phyloP scores from a whole-genome alignment of 805 yeast genomes.

The Wickerhamiella alocasiicola region DNA sequence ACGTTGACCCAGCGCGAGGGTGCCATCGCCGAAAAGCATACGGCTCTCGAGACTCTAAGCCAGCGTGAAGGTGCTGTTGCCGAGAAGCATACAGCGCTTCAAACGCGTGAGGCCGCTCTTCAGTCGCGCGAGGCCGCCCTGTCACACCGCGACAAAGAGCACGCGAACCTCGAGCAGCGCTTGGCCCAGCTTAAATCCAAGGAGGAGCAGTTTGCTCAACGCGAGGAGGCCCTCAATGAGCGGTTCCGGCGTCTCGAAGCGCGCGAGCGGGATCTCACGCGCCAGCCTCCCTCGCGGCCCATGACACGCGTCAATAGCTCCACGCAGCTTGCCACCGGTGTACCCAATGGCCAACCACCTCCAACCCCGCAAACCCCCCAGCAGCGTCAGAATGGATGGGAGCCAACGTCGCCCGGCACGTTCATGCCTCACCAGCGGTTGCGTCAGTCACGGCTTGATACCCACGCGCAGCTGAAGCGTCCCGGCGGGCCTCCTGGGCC shows the following conservation, averaged over 20 bases:
- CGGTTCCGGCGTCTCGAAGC: slow-evolving; percentile 5
- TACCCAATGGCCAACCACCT: too few relatives aligned
- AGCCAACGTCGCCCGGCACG: not conserved
- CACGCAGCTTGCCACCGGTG: not conserved
- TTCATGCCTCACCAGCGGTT: not conserved
- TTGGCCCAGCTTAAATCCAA: slow-evolving; percentile 12
- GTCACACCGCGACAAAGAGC: not conserved
- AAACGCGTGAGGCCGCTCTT: slow-evolving; percentile 1
- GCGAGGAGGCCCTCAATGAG: slow-evolving; percentile 13
- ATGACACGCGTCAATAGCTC: slow-evolving; percentile 4
- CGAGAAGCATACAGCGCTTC: slow-evolving; percentile 2
- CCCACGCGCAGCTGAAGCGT: too few relatives aligned
- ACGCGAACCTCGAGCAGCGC: slow-evolving; percentile 4
- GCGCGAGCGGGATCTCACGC: slow-evolving; percentile 6
- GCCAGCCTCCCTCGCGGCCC: not conserved
- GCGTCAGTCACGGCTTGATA: not conserved
- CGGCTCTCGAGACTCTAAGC: too few relatives aligned
- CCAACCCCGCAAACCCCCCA: not conserved
- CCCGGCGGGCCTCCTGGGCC: too few relatives aligned
- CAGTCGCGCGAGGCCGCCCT: not conserved
- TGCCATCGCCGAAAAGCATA: not conserved
- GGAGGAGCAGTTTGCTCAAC: slow-evolving; percentile 12
- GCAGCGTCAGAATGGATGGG: not conserved
- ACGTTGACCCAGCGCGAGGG: too few relatives aligned
- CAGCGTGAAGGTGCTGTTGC: not conserved